Base-by-base conservation (phyloP, 495 filamentous ascomycete species). In the Daldinia vernicosa region DNA sequence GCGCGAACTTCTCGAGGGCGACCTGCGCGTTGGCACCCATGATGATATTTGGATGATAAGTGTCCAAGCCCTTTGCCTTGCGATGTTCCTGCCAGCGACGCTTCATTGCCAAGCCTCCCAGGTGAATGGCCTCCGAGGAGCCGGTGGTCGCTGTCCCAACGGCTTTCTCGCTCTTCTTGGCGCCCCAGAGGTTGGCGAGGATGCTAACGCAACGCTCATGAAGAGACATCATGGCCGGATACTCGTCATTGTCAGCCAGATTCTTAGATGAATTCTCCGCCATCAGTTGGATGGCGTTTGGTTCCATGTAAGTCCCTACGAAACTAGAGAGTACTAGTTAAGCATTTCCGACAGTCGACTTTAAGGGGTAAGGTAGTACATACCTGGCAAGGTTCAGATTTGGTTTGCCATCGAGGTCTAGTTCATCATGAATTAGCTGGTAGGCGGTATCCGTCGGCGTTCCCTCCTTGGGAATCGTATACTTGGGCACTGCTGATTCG, bases 11-110 rank as follows among this genome's bases (percentile, higher is more conserved):
- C 79, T 91, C 89, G 27, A 93, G 81, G 3, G 90, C 90, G 6
- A 93, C 91, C 74, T 93, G 91, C 15, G 90, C 89, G 75, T 93
- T 93, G 19, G 89, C 84, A 1, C 91, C 91, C 90, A 93, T 92
- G 67, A 93, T 80, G 72, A 93, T 92, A 75, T 93, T 93, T 6
- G 91, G 90, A 35, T 83, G 86, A 8, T 76, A 79, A 0, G 85
- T 85, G 32, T 91, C 87, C 51, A 92, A 89, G 4, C 89, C 89
- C 55, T 85, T 84, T 1, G 80, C 82, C 50, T 81, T 78, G 26
- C 90, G 81, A 63, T 84, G 84, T 71, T 92, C 89, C 75, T 92
- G 90, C 91, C 91, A 93, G 6, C 89, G 83, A 5, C 90, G 83
- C 82, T 93, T 93, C 91, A 93, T 92, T 7, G 91, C 90, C 53